A percentile compares a stretch with the other conserved stretches of the same genome.
Conservation (phyloP, 169 alveolate species). For the Cryptosporidium baileyi region DNA sequence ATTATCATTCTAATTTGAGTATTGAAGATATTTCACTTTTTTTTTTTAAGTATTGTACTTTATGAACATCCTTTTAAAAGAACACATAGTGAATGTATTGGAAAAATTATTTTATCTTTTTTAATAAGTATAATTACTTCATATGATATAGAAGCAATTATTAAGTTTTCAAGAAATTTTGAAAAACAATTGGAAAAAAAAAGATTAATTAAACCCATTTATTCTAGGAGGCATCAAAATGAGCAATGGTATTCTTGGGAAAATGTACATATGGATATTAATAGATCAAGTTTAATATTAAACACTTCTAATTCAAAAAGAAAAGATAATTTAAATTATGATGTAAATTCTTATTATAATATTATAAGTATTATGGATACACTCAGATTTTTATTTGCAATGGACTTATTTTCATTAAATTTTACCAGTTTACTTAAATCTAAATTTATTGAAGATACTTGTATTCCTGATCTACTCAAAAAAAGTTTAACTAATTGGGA, state of each 20-base stretch:
- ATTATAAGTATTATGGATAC: constrained; percentile 50
- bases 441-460: constrained; percentile 26
- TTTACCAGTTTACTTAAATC: constrained; percentile 25
- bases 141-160: constrained; percentile 44
- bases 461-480: constrained; percentile 29
- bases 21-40: constrained; percentile 55
- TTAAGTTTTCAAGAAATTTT: constrained; percentile 37
- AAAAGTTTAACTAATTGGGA: constrained; percentile 56
- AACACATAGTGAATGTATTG: constrained; percentile 41
- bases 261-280: constrained; percentile 32
- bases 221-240: constrained; percentile 35
- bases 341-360: background rate
- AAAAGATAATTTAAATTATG: constrained; percentile 19
- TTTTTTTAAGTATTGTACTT: constrained; percentile 58
- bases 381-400: constrained; percentile 45
- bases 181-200: constrained; percentile 40
- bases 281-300: background rate
- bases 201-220: constrained; percentile 26
- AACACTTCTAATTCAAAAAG: background rate
- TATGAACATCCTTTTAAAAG: constrained; percentile 69
- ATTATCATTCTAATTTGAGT: constrained; percentile 44
- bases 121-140: constrained; percentile 41
- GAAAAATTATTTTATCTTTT: constrained; percentile 46
- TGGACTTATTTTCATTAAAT: constrained; percentile 47
- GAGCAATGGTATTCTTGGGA: constrained; percentile 71